phyloP scores from a whole-genome alignment of 179 eudicot genomes.

The Drosera spatulata region DNA sequence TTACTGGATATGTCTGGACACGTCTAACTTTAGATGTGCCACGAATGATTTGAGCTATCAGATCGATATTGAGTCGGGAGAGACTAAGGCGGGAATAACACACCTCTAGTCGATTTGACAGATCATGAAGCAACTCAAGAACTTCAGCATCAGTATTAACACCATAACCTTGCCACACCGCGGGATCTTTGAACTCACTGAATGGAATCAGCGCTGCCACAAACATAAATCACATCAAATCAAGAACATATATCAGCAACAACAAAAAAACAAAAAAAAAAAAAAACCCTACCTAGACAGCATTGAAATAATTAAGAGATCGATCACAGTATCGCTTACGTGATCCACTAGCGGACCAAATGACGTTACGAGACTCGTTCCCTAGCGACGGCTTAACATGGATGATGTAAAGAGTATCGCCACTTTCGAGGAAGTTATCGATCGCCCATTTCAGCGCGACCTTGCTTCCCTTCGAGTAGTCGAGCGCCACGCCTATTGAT shows the following conservation, averaged over 20 bases:
- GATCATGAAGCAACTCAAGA: conserved; percentile 15
- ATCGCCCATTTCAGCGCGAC: conserved; percentile 30
- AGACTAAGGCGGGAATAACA: neutral
- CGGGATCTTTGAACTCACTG: conserved; percentile 16
- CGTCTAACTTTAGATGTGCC: too few species aligned
- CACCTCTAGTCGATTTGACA: conserved; percentile 20
- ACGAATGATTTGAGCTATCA: neutral
- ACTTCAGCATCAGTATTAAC: conserved; percentile 28
- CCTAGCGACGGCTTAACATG: conserved; percentile 18
- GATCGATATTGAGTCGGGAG: neutral
- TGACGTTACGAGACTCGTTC: conserved; percentile 28
- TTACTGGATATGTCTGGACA: too few species aligned
- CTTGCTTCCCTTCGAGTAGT: conserved; percentile 38
- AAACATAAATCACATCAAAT: neutral
- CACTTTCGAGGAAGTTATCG: conserved; percentile 15
- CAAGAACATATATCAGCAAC: neutral
- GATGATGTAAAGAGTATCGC: conserved; percentile 19
- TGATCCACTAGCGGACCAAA: conserved; percentile 27
- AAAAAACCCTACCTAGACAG: neutral
- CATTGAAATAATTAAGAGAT: neutral
- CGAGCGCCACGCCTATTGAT: conserved; percentile 30
- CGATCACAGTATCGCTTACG: conserved; percentile 18
- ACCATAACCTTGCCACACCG: conserved; percentile 28
- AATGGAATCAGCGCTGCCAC: conserved; percentile 29
- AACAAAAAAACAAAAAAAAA: conserved; percentile 4